phyloP scores from a whole-genome alignment of 2,329 filamentous ascomycete genomes.

The Pseudopithomyces maydicus region DNA sequence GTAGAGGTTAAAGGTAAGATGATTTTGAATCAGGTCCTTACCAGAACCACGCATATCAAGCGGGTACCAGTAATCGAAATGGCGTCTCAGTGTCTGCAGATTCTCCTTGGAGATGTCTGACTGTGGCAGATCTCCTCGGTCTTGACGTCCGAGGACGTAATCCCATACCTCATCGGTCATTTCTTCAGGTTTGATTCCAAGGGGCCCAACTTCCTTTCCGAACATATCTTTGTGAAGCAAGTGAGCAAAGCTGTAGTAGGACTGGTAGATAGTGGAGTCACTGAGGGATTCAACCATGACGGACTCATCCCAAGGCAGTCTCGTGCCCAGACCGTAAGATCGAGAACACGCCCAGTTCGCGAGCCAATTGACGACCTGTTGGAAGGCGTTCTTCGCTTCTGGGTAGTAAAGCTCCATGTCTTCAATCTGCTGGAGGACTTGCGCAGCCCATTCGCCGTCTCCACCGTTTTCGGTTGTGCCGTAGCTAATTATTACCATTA shows the following conservation, averaged over 20 bases:
- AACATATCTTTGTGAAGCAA: slow-evolving; percentile 83
- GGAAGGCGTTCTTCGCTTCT: slow-evolving; percentile 65
- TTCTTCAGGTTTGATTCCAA: slow-evolving; percentile 73
- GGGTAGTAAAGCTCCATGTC: slow-evolving; percentile 79
- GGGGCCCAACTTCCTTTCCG: slow-evolving; percentile 59
- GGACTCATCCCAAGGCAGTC: slow-evolving; percentile 88
- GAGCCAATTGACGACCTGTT: slow-evolving; percentile 87
- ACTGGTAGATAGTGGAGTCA: slow-evolving; percentile 92
- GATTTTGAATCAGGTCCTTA: slow-evolving; percentile 76
- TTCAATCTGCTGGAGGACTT: slow-evolving; percentile 54
- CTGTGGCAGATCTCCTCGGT: slow-evolving; percentile 70
- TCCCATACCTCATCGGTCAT: slow-evolving; percentile 97
- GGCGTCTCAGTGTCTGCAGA: slow-evolving; percentile 80
- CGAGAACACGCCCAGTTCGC: slow-evolving; percentile 86
- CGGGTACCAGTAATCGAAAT: slow-evolving; percentile 98
- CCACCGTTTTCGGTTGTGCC: slow-evolving; percentile 70
- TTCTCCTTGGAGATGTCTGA: slow-evolving; percentile 75
- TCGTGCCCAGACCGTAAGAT: slow-evolving; percentile 89
- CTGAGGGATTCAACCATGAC: slow-evolving; percentile 92
- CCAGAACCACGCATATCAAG: slow-evolving; percentile 86
- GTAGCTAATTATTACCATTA: slow-evolving; percentile 56
- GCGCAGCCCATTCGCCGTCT: slow-evolving; percentile 75
- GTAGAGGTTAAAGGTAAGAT: slow-evolving; percentile 95
- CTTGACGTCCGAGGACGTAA: slow-evolving; percentile 83
- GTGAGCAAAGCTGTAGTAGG: slow-evolving; percentile 66